Evolutionary conservation across 2,329 filamentous ascomycete species (phyloP).

Genomic region (Botrytis fabae): DNA sequence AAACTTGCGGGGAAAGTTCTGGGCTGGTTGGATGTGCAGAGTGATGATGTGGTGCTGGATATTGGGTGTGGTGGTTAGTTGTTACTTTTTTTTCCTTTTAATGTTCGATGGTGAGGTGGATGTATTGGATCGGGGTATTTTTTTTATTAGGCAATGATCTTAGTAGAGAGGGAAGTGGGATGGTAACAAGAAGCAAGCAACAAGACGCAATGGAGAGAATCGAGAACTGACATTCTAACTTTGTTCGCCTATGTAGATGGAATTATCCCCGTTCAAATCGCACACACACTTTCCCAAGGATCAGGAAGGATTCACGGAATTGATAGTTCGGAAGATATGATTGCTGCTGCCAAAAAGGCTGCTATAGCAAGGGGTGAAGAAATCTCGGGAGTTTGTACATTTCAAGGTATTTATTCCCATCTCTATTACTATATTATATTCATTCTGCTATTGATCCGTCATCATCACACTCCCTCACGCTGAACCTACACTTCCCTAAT

Average conservation of each 20-base stretch:
- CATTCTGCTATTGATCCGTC: not conserved
- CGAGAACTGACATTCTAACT: not conserved
- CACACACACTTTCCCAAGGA: constrained; percentile 48
- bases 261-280: constrained; percentile 57
- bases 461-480: not conserved
- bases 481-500: not conserved
- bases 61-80: constrained; percentile 56
- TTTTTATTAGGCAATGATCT: not conserved
- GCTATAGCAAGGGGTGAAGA: not conserved
- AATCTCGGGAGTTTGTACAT: constrained; percentile 31
- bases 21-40: constrained; percentile 57
- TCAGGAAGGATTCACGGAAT: constrained; percentile 55
- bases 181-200: accelerated
- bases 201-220: accelerated
- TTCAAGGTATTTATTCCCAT: constrained; percentile 30
- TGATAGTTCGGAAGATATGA: constrained; percentile 61
- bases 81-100: no score
- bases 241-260: constrained; percentile 50
- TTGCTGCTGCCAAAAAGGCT: constrained; percentile 51
- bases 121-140: not conserved
- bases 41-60: constrained; percentile 60
- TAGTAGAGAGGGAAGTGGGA: not conserved
- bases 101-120: not conserved
- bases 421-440: not conserved
- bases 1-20: constrained; percentile 60